A percentile compares a stretch with the other conserved stretches of the same genome.
phyloP scores from a whole-genome alignment of 148 eudicot genomes.

The Drosera capensis region DNA sequence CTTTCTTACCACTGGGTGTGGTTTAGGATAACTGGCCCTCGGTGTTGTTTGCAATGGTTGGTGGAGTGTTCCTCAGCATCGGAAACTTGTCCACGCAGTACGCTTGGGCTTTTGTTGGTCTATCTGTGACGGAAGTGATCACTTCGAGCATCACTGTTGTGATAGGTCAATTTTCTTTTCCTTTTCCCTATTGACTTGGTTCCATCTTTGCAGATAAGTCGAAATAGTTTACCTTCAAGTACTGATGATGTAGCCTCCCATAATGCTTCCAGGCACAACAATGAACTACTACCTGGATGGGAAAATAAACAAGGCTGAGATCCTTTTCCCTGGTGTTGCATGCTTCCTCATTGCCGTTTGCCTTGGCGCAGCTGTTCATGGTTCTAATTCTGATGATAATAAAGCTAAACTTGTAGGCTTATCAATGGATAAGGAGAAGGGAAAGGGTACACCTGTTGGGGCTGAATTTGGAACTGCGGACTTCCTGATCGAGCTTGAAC shows the following conservation, averaged over 20 bases:
- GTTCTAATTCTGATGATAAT: slow-evolving; percentile 54
- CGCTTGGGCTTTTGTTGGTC: slow-evolving; percentile 75
- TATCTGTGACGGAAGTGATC: slow-evolving; percentile 66
- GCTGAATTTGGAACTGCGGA: slow-evolving; percentile 60
- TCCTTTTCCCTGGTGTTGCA: slow-evolving; percentile 81
- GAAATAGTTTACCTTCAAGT: too few relatives aligned
- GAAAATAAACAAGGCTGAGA: slow-evolving; percentile 70
- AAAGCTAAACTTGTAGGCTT: slow-evolving; percentile 23
- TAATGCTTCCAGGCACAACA: slow-evolving; percentile 48
- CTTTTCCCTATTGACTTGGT: not conserved
- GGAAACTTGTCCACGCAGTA: slow-evolving; percentile 70
- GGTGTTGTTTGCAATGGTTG: slow-evolving; percentile 72
- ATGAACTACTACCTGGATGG: slow-evolving; percentile 71
- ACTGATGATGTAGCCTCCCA: not conserved
- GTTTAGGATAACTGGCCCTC: slow-evolving; percentile 76
- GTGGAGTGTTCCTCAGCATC: slow-evolving; percentile 66
- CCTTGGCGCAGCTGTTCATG: slow-evolving; percentile 60
- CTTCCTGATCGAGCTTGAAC: slow-evolving; percentile 73
- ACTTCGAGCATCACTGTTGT: slow-evolving; percentile 71
- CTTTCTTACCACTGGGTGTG: not conserved
- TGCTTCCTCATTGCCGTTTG: slow-evolving; percentile 77
- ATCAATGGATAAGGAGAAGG: slow-evolving; percentile 17
- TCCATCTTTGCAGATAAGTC: not conserved
- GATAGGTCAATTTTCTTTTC: slow-evolving; percentile 28
- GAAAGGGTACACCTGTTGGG: slow-evolving; percentile 14